A percentile compares a stretch with the other conserved stretches of the same genome.
phyloP scores from a whole-genome alignment of 345 rosid species.

The Eucalyptus guilfoylei region DNA sequence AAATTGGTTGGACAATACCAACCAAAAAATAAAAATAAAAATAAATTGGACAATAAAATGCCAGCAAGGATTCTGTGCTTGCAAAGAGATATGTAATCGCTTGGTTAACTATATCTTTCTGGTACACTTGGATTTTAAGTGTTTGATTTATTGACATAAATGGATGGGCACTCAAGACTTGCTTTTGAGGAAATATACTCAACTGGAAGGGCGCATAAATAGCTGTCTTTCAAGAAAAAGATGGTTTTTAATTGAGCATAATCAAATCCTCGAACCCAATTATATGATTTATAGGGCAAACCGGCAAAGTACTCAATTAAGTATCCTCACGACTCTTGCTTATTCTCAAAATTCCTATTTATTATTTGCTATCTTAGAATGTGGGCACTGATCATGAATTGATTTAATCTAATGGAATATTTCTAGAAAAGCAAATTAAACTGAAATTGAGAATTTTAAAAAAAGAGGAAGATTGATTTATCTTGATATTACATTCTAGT shows the following conservation, averaged over 20 bases:
- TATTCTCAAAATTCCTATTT: too few relatives aligned
- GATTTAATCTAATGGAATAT: too few relatives aligned
- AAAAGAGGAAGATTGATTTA: too few relatives aligned
- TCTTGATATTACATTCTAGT: too few relatives aligned
- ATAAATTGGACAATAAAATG: not conserved
- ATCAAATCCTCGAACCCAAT: not conserved
- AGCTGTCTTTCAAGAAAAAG: not conserved
- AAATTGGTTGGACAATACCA: too few relatives aligned
- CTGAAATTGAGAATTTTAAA: fast-evolving
- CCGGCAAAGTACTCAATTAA: not conserved
- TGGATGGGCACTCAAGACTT: not conserved
- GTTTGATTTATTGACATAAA: not conserved
- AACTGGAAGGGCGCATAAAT: not conserved
- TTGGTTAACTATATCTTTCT: not conserved
- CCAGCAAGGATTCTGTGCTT: not conserved
- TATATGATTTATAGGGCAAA: not conserved
- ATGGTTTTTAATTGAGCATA: not conserved
- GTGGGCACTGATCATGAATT: too few relatives aligned
- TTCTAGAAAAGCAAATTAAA: too few relatives aligned
- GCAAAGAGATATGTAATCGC: not conserved
- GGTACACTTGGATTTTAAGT: not conserved
- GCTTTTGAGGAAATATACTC: not conserved
- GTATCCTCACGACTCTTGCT: too few relatives aligned
- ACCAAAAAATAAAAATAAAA: too few relatives aligned
- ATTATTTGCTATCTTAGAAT: too few relatives aligned